These are phyloP conservation scores for Cunninghamia lanceolata DNA, from an alignment of 75 land plant genomes.

Conservation along the genomic window DNA sequence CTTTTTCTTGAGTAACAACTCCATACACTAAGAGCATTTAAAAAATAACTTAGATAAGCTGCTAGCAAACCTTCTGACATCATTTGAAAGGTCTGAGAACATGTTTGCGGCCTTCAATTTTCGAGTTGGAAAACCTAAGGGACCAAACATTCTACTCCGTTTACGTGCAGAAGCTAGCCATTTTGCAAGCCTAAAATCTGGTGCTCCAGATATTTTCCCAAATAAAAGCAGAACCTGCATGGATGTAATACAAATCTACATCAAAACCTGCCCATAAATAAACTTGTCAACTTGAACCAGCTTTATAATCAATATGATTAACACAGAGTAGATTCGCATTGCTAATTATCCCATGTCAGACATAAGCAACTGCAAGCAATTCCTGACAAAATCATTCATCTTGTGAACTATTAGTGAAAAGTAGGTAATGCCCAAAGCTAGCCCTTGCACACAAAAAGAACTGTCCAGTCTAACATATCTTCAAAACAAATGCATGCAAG, in stretches of 20 bases:
- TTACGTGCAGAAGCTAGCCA: constrained; percentile 67
- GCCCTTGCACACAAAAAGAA: neutral
- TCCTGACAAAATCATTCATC: neutral
- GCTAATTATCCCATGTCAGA: neutral
- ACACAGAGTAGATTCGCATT: neutral
- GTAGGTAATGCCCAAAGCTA: neutral
- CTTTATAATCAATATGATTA: neutral
- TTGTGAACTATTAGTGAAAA: neutral
- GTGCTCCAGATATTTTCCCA: constrained; percentile 18
- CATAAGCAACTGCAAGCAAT: neutral
- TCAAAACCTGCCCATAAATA: neutral
- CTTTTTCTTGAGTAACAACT: neutral
- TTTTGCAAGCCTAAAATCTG: constrained; percentile 42
- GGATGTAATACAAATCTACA: neutral
- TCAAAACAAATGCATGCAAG: neutral
- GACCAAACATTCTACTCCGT: constrained; percentile 32
- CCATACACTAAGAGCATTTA: neutral
- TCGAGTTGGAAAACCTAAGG: constrained; percentile 49
- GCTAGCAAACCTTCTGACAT: neutral
- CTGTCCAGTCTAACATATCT: neutral
- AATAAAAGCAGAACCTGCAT: neutral
- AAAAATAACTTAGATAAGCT: neutral
- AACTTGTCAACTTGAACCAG: neutral
- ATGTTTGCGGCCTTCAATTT: constrained; percentile 13
- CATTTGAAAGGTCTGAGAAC: constrained; percentile 8